Evolutionary conservation across 2,329 filamentous ascomycete genomes (phyloP).

Genomic region (Phyllosticta citribraziliensis): DNA sequence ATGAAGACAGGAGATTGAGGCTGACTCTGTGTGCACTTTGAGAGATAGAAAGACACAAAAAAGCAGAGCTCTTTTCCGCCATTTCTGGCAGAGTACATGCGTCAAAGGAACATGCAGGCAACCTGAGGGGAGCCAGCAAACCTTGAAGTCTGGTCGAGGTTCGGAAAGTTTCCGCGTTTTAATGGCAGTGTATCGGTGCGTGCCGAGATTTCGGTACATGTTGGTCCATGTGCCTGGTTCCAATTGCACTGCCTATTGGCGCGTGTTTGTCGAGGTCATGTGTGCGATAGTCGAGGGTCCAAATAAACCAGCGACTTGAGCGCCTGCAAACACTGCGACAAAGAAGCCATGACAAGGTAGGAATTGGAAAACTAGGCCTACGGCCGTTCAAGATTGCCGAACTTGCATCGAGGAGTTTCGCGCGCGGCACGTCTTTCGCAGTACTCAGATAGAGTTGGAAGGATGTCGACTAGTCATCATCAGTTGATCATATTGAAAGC

Average conservation of each 20-base stretch:
- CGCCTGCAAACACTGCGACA: too few species aligned
- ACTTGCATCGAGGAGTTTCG: background rate
- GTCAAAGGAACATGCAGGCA: background rate
- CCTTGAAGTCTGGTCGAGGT: background rate
- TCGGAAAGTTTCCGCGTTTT: background rate
- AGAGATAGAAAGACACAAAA: background rate
- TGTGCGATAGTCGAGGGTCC: too few species aligned
- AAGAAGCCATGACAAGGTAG: too few species aligned
- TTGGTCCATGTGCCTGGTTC: too few species aligned
- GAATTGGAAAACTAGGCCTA: background rate
- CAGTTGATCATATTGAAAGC: background rate
- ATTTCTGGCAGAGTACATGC: background rate
- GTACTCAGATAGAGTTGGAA: background rate
- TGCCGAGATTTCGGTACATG: background rate
- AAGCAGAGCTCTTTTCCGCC: background rate
- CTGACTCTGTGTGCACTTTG: too few species aligned
- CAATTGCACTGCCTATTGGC: too few species aligned
- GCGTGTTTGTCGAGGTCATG: too few species aligned
- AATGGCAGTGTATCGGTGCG: background rate
- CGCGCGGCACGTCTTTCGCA: background rate
- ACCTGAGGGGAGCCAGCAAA: background rate
- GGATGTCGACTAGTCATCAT: background rate
- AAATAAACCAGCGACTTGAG: too few species aligned
- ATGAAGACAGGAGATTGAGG: too few species aligned
- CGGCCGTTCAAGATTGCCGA: background rate